phyloP scores from a whole-genome alignment of 2,329 filamentous ascomycete species.

The Amauroascus niger region DNA sequence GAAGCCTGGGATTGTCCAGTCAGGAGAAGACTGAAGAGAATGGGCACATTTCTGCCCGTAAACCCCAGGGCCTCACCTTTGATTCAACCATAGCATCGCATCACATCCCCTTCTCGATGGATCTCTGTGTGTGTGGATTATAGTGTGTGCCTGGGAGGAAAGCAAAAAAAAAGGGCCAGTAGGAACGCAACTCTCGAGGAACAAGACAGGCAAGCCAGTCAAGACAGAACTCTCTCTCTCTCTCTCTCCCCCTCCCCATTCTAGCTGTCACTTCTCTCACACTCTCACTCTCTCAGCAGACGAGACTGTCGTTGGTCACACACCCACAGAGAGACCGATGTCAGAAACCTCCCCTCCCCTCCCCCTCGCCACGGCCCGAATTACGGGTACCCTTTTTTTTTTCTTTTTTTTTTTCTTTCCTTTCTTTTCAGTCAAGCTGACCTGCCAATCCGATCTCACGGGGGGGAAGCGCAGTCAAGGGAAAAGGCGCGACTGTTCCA shows the following conservation, averaged over 20 bases:
- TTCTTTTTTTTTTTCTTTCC: not conserved
- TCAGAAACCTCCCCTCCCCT: not conserved
- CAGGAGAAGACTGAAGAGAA: too few relatives aligned
- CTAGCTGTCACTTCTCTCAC: too few relatives aligned
- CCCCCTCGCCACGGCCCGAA: conserved; percentile 5
- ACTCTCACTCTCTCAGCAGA: not conserved
- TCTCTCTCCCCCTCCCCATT: too few relatives aligned
- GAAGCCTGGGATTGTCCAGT: not conserved
- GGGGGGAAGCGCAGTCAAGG: not conserved
- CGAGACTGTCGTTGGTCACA: too few relatives aligned
- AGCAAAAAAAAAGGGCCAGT: conserved; percentile 2
- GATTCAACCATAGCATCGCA: too few relatives aligned
- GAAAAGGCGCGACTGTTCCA: conserved; percentile 13
- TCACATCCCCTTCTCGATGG: not conserved
- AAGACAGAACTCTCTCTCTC: too few relatives aligned
- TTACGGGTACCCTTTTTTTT: conserved; percentile 5
- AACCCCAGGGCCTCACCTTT: not conserved
- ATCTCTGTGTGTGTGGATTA: not conserved
- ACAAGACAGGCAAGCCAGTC: too few relatives aligned
- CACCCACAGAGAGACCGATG: not conserved
- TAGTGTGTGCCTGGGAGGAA: conserved; percentile 11
- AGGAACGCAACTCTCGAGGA: not conserved
- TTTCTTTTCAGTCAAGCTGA: not conserved
- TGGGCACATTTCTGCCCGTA: conserved; percentile 1
- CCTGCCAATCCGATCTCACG: conserved; percentile 6